Evolutionary conservation across 2,329 filamentous ascomycete genomes (phyloP).

Genomic region (Lasiodiplodia sp.): DNA sequence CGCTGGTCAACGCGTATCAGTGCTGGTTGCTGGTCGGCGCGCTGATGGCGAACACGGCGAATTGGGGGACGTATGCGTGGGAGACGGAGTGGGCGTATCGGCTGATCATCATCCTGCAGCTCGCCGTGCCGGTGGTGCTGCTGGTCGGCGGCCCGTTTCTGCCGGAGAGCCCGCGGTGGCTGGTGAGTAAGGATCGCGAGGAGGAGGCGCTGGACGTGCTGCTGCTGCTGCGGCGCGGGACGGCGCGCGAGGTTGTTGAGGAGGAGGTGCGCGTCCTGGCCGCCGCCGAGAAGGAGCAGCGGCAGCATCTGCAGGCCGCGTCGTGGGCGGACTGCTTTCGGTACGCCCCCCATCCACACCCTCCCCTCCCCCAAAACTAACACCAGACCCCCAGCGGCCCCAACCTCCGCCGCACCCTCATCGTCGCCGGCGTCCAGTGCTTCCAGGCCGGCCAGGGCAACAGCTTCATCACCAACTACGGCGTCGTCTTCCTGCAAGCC

Average conservation of each 20-base stretch:
- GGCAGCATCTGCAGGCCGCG: neutral
- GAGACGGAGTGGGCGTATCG: too few relatives aligned
- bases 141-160: too few relatives aligned
- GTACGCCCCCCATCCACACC: neutral
- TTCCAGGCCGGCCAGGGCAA: slow-evolving; percentile 8
- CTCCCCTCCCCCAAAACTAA: too few relatives aligned
- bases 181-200: too few relatives aligned
- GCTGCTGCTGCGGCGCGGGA: too few relatives aligned
- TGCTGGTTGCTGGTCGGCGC: slow-evolving; percentile 17
- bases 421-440: slow-evolving; percentile 17
- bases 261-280: slow-evolving; percentile 36
- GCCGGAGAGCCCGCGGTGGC: too few relatives aligned
- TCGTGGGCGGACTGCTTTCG: neutral
- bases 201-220: too few relatives aligned
- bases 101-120: too few relatives aligned
- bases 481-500: slow-evolving; percentile 18
- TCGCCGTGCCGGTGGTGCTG: too few relatives aligned
- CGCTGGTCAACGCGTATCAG: slow-evolving; percentile 23
- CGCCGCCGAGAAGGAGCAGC: neutral
- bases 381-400: neutral
- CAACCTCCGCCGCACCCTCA: slow-evolving; percentile 20
- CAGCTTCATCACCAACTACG: slow-evolving; percentile 18
- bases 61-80: too few relatives aligned
- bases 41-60: too few relatives aligned
- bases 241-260: too few relatives aligned